phyloP scores from a whole-genome alignment of 1,139 yeast genomes.

The Citeromyces siamensis region DNA sequence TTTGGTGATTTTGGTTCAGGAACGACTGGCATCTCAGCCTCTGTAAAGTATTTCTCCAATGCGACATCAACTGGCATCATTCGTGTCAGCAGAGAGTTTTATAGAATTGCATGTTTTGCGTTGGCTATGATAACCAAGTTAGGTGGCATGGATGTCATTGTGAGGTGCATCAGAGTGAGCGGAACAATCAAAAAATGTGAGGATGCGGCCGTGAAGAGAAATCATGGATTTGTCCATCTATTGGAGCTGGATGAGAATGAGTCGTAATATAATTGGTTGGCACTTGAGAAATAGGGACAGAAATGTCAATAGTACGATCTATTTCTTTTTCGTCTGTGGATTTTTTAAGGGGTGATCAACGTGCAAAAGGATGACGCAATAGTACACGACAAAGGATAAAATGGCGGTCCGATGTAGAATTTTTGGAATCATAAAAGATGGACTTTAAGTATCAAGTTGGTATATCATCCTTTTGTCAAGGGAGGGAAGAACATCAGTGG shows the following conservation, averaged over 20 bases:
- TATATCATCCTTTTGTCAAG: too few species aligned
- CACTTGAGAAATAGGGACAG: too few species aligned
- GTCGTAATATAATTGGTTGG: too few species aligned
- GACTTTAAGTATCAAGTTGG: too few species aligned
- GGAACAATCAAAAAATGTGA: constrained; percentile 89
- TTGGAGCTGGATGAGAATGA: constrained; percentile 10
- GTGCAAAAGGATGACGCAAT: too few species aligned
- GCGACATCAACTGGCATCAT: constrained; percentile 79
- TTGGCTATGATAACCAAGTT: constrained; percentile 48
- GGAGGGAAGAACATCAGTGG: too few species aligned
- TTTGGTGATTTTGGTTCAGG: constrained; percentile 82
- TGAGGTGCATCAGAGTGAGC: constrained; percentile 59
- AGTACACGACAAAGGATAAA: too few species aligned
- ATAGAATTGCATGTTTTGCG: constrained; percentile 55
- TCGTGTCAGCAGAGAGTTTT: constrained; percentile 60
- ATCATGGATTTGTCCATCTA: constrained; percentile 22
- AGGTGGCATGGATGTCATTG: constrained; percentile 37
- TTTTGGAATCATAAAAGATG: too few species aligned
- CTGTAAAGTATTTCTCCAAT: constrained; percentile 69
- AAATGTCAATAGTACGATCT: too few species aligned
- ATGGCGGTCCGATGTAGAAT: too few species aligned
- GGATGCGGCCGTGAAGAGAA: constrained; percentile 41
- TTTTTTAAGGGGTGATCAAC: too few species aligned
- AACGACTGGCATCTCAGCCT: constrained; percentile 33
- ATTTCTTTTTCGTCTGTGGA: too few species aligned